These are phyloP conservation scores for Ustilago vetiveriae DNA, from an alignment of 1,284 basidiomycete genomes.

Conservation along the genomic window DNA sequence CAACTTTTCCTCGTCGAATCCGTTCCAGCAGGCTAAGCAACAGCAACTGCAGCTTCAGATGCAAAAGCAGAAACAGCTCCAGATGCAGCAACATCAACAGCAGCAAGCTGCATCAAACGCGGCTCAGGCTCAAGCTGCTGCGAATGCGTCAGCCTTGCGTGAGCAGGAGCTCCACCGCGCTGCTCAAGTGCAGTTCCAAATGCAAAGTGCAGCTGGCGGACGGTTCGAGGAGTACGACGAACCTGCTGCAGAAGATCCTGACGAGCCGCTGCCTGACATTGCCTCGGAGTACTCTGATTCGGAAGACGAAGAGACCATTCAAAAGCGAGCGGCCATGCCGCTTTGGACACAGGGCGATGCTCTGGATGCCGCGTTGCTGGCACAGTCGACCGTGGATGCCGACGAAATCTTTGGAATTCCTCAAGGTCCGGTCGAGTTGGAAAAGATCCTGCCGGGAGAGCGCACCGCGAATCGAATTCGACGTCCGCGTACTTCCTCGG, in stretches of 20 bases:
- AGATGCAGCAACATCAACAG: conserved; percentile 24
- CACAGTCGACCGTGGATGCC: conserved; percentile 57
- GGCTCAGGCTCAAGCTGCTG: conserved; percentile 17
- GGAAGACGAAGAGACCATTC: conserved; percentile 61
- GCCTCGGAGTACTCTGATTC: conserved; percentile 63
- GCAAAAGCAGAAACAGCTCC: conserved; percentile 32
- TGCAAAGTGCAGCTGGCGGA: conserved; percentile 30
- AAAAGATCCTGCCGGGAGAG: conserved; percentile 58
- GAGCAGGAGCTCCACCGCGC: conserved; percentile 37
- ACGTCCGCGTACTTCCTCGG: conserved; percentile 56
- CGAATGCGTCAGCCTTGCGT: conserved; percentile 27
- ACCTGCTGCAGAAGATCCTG: conserved; percentile 15
- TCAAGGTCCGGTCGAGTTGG: conserved; percentile 57
- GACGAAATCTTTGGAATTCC: conserved; percentile 65
- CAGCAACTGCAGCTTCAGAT: conserved; percentile 37
- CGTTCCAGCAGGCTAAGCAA: conserved; percentile 51
- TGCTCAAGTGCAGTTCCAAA: conserved; percentile 33
- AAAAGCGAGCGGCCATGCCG: conserved; percentile 57
- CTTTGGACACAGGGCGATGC: conserved; percentile 61
- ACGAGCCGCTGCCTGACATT: conserved; percentile 54
- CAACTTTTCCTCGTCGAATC: conserved; percentile 44
- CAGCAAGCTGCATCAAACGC: conserved; percentile 26
- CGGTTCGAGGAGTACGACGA: conserved; percentile 37
- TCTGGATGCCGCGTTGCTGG: conserved; percentile 52
- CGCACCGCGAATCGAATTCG: conserved; percentile 44